Base-by-base conservation (phyloP, 176 grass and related monocot genomes). In the Ananas comosus region DNA sequence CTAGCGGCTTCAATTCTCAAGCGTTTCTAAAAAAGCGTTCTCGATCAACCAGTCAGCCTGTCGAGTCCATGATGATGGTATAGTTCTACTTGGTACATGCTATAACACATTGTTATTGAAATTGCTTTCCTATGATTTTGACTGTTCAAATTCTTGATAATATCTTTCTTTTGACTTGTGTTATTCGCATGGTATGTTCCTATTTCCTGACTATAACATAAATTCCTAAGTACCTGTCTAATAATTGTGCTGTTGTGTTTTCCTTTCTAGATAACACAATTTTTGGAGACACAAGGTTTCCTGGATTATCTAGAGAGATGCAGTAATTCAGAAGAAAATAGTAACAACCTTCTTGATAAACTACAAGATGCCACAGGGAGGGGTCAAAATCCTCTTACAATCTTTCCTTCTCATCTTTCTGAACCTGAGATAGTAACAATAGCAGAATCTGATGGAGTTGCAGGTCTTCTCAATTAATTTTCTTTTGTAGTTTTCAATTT, bases 231-330 rank as follows among this genome's bases (percentile, higher is more conserved):
- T 42, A 42, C 33, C 33, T 42, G 4, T 42, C n/a, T 29, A 13
- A 50, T 52, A 16, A 64, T 67, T 72, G 51, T 63, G 86, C 19
- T 53, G 56, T 67, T 72, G 51, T 63, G 86, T 21, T 53, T 85
- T 74, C 9, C 71, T 81, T 91, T 16, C 78, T 86, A 99, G 94
- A 83, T 93, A 72, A 89, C 83, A 81, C 89, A 99, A 75, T 99
- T 99, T 82, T 72, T 99, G 51, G 94, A 99, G 80, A 88, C 94
- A 71, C 94, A 99, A 76, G 94, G 94, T n/a, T 99, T 99, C 75
- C 69, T 99, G 68, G 94, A 99, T 92, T 99, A 93, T 85, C 73
- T 99, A 77, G 94, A 99, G 64, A 93, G 89, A 88, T 99, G 89
- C 69, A 92, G 78, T 51, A 93, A 77, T 67, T 79, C 80, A 80